Conservation (phyloP, 2,329 filamentous ascomycete genomes). For the Neofusicoccum kwambonambiense region DNA sequence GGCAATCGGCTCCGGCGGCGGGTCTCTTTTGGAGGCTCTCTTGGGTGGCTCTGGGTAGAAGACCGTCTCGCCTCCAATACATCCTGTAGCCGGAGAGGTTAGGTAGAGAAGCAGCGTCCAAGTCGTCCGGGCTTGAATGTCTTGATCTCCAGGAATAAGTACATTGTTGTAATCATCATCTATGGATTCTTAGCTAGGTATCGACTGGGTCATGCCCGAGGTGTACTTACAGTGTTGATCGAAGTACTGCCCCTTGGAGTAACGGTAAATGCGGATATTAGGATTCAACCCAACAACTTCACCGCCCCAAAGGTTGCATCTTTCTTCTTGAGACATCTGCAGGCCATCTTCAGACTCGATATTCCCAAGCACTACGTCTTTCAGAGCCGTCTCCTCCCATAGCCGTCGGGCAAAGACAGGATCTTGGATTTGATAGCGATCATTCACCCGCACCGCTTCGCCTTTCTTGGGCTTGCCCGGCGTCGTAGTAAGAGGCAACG, state of each 20-base stretch:
- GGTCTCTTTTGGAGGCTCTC: conserved; percentile 42
- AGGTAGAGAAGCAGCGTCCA: conserved; percentile 92
- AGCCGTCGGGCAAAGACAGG: conserved; percentile 68
- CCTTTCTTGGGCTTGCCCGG: conserved; percentile 75
- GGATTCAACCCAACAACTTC: conserved; percentile 80
- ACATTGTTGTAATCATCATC: conserved; percentile 86
- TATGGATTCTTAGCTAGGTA: conserved; percentile 36
- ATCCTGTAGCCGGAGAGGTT: conserved; percentile 71
- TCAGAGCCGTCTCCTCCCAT: conserved; percentile 76
- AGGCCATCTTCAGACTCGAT: conserved; percentile 32
- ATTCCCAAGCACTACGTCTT: conserved; percentile 50
- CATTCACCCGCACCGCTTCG: conserved; percentile 82
- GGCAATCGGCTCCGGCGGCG: conserved; percentile 61
- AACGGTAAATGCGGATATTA: conserved; percentile 87
- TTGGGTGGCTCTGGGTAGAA: conserved; percentile 73
- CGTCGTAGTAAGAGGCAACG: conserved; percentile 72
- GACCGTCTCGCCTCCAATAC: conserved; percentile 82
- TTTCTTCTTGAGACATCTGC: conserved; percentile 29
- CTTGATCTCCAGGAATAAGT: conserved; percentile 45
- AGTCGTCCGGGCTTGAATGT: conserved; percentile 66
- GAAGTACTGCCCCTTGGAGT: conserved; percentile 83
- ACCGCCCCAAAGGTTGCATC: conserved; percentile 66
- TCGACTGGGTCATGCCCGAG: too few relatives aligned
- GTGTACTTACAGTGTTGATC: conserved; percentile 79
- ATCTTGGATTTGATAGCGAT: conserved; percentile 82